Evolutionary conservation across 495 filamentous ascomycete species (phyloP), one percentile per base, ranked within the genome.

Genomic region (Aspergillus conjunctus): DNA sequence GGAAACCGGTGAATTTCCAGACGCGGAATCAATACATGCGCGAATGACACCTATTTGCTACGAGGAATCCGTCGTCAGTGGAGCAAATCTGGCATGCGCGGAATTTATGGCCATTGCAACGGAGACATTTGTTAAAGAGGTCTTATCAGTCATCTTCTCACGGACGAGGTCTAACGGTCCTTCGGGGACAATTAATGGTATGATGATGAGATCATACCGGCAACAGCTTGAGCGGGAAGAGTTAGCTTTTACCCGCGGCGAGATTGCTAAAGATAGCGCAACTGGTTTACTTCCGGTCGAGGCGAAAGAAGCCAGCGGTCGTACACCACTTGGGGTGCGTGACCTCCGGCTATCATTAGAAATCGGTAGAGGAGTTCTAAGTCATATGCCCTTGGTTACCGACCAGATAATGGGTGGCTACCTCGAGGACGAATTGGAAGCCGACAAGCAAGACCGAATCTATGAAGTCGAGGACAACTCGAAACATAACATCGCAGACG

Each of bases 41-140:
- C 90, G 93, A 58, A 95, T 98, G 89, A 79, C 91, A 17, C 93
- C 94, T 9, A 94, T 97, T 63, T 96, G 91, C 74, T 97, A 96
- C 74, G 94, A 97, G 73, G 83, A 90, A 61, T 94, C 93, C 0
- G 84, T 98, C 5, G 81, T 82, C n/a, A 83, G 82, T 21, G 91
- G 92, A 3, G 84, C 90, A 61, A 77, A 83, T 7, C 69, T 86
- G 7, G 85, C 90, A 30, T 90, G 90, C 34, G 86, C 93, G 7
- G 87, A 90, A 53, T 91, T 93, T 70, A 88, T 98, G 86, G 88
- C 91, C 21, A 86, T 92, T 45, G 94, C 93, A 2, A 90, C 91
- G 3, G 93, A 98, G 72, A 92, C 89, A 0, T 97, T 88, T 67
- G 87, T 98, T 60, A 98, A 97, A 74, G 91, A 96, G 65, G 83